Percentiles rank a stretch among this genome's conserved stretches.
These are phyloP conservation scores for Nakazawaea sp. DNA, from an alignment of 805 yeast genomes.

Conservation along the genomic window DNA sequence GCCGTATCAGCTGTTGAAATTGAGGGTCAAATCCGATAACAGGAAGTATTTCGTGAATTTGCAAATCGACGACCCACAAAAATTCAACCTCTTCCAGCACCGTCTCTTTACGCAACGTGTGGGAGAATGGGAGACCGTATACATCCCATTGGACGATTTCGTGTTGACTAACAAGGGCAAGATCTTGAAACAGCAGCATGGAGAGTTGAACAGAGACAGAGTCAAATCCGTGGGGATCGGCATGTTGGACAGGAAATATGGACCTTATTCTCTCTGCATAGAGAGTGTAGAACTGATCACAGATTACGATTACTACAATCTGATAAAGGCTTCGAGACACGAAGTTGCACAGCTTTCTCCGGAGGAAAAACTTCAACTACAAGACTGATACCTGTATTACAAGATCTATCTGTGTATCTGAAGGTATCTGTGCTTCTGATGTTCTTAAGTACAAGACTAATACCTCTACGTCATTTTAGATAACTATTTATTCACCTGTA, in stretches of 20 bases:
- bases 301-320: constrained; percentile 41
- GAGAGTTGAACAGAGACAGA: constrained; percentile 51
- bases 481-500: too few relatives aligned
- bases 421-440: constrained; percentile 24
- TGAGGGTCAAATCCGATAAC: constrained; percentile 67
- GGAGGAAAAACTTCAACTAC: too few relatives aligned
- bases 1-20: constrained; percentile 49
- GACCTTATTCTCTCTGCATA: constrained; percentile 62
- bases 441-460: too few relatives aligned
- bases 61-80: constrained; percentile 73
- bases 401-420: too few relatives aligned
- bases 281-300: constrained; percentile 70
- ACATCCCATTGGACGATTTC: constrained; percentile 70
- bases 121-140: constrained; percentile 79
- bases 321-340: constrained; percentile 29
- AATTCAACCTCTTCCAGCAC: constrained; percentile 79
- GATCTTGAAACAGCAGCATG: constrained; percentile 45
- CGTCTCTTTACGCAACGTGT: constrained; percentile 64
- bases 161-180: constrained; percentile 79
- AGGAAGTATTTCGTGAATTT: constrained; percentile 73
- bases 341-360: too few relatives aligned
- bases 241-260: constrained; percentile 68
- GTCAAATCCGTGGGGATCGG: constrained; percentile 76
- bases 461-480: too few relatives aligned
- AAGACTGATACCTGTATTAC: too few relatives aligned